These are phyloP conservation scores for Aspergillus sp. DNA, from an alignment of 2,329 filamentous ascomycete genomes.

Conservation along the genomic window DNA sequence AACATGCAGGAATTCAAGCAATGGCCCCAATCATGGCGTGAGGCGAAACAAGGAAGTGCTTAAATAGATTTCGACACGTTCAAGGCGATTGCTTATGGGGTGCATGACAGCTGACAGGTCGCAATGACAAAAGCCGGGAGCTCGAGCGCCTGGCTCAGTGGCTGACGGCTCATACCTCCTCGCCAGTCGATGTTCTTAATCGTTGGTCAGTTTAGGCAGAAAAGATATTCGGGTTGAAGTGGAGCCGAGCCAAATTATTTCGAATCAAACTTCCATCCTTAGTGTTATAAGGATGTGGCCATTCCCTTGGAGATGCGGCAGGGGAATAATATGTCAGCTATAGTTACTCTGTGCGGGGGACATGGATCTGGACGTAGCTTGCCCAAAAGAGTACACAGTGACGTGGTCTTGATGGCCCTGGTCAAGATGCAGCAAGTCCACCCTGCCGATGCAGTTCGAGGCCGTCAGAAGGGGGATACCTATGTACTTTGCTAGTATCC, in stretches of 20 bases:
- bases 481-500: too few relatives aligned
- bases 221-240: background rate
- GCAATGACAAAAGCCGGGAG: background rate
- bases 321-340: background rate
- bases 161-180: background rate
- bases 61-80: slow-evolving; percentile 1
- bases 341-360: background rate
- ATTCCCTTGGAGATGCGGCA: background rate
- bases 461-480: background rate
- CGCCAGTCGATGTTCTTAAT: background rate
- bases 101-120: slow-evolving; percentile 21
- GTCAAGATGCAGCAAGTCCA: background rate
- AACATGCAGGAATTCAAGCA: slow-evolving; percentile 1
- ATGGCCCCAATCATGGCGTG: background rate
- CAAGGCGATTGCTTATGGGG: slow-evolving; percentile 1
- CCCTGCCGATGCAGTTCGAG: background rate
- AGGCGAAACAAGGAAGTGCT: background rate
- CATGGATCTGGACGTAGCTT: slow-evolving; percentile 1
- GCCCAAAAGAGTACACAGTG: slow-evolving; percentile 3
- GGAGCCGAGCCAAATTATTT: background rate
- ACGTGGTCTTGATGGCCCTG: background rate
- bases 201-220: background rate
- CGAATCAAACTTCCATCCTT: background rate
- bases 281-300: background rate
- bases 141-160: background rate